phyloP scores from a whole-genome alignment of 495 filamentous ascomycete genomes.

The Penicillium parvum region DNA sequence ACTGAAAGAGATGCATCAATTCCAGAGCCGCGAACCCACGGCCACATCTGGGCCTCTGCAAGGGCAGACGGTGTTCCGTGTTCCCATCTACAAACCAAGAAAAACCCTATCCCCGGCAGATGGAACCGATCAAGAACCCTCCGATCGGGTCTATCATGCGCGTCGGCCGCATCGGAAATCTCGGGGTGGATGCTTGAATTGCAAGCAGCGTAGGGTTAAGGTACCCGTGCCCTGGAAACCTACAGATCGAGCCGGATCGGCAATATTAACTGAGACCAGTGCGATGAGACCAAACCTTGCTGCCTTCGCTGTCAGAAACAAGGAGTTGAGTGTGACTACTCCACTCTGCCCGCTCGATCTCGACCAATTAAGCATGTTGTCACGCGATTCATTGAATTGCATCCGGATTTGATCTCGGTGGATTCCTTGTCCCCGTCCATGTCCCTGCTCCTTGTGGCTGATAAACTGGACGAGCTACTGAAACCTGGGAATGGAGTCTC shows the following conservation, averaged over 20 bases:
- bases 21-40: background rate
- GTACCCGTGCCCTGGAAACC: slow-evolving; percentile 25
- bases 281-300: slow-evolving; percentile 43
- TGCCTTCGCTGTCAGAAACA: slow-evolving; percentile 42
- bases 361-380: slow-evolving; percentile 13
- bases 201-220: slow-evolving; percentile 47
- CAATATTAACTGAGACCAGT: slow-evolving; percentile 24
- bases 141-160: slow-evolving; percentile 25
- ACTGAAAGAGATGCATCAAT: slow-evolving; percentile 5
- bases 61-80: slow-evolving; percentile 27
- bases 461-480: slow-evolving; percentile 26
- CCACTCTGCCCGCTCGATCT: slow-evolving; percentile 4
- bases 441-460: slow-evolving; percentile 21
- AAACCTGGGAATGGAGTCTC: slow-evolving; percentile 1
- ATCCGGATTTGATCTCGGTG: slow-evolving; percentile 7
- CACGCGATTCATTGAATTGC: slow-evolving; percentile 12
- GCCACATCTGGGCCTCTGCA: slow-evolving; percentile 13
- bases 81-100: slow-evolving; percentile 18
- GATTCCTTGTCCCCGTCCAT: slow-evolving; percentile 23
- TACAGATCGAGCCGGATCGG: background rate
- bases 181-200: slow-evolving; percentile 42
- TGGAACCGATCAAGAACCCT: slow-evolving; percentile 2
- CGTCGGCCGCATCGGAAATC: slow-evolving; percentile 42
- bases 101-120: background rate
- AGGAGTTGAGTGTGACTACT: slow-evolving; percentile 38